Evolutionary conservation across 2,329 filamentous ascomycete genomes (phyloP).

Genomic region (Arthroderma sp.): DNA sequence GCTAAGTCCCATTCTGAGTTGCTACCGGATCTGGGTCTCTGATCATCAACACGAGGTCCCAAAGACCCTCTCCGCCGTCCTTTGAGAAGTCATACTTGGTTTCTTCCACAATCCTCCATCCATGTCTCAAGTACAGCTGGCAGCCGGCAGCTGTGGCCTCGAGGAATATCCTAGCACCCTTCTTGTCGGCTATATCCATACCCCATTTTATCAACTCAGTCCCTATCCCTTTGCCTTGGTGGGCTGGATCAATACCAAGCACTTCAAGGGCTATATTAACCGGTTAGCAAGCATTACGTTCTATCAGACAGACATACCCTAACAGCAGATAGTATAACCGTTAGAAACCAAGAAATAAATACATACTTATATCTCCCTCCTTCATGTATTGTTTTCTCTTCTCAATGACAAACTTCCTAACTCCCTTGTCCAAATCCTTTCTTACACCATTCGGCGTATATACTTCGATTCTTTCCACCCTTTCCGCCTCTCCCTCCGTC

Average conservation of each 20-base stretch:
- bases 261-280: slow-evolving; percentile 1
- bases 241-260: not conserved
- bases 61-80: not conserved
- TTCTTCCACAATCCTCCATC: slow-evolving; percentile 2
- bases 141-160: slow-evolving; percentile 1
- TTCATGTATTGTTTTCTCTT: not conserved
- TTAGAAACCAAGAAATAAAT: not conserved
- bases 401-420: not conserved
- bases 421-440: not conserved
- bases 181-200: not conserved
- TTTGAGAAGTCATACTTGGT: not conserved
- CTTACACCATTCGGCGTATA: not conserved
- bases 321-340: not conserved
- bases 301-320: too few species aligned
- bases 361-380: slow-evolving; percentile 3
- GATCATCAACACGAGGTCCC: not conserved
- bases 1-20: too few species aligned
- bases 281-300: too few species aligned
- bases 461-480: not conserved
- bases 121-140: slow-evolving; percentile 1
- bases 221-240: slow-evolving; percentile 2
- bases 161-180: slow-evolving; percentile 2
- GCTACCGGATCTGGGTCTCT: not conserved
- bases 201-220: slow-evolving; percentile 3
- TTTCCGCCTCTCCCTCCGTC: not conserved